These are phyloP conservation scores for Takashimella koratensis DNA, from an alignment of 1,284 basidiomycete species.

Conservation along the genomic window DNA sequence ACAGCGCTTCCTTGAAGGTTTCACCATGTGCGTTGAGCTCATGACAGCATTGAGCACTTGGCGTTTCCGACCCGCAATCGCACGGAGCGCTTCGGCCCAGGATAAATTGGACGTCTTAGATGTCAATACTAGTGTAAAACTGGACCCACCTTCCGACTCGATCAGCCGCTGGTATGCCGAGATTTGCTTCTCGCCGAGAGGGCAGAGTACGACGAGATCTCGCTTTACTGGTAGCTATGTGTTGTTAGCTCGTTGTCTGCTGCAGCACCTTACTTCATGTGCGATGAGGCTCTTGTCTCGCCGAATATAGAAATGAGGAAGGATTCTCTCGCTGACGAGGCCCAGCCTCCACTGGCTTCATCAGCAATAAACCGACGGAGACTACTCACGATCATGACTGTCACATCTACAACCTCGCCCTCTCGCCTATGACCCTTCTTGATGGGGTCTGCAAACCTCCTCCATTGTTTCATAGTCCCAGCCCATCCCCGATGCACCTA, in stretches of 20 bases:
- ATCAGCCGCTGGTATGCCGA: conserved; percentile 48
- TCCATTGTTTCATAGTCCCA: conserved; percentile 46
- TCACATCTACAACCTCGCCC: conserved; percentile 42
- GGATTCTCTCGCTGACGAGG: conserved; percentile 39
- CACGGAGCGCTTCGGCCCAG: conserved; percentile 49
- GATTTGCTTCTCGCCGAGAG: conserved; percentile 48
- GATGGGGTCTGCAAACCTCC: conserved; percentile 42
- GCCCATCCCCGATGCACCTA: conserved; percentile 43
- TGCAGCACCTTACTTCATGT: conserved; percentile 30
- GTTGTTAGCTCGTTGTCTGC: conserved; percentile 1
- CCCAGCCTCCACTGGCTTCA: conserved; percentile 22
- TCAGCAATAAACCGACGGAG: neutral
- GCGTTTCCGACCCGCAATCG: conserved; percentile 37
- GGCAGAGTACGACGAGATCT: conserved; percentile 53
- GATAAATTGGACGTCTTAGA: conserved; percentile 47
- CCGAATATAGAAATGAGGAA: conserved; percentile 52
- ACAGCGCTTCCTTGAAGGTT: conserved; percentile 17
- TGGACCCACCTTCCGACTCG: conserved; percentile 31
- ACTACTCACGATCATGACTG: conserved; percentile 35
- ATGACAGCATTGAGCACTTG: conserved; percentile 27
- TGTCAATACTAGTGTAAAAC: neutral
- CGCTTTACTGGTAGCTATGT: conserved; percentile 51
- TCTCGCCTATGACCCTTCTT: conserved; percentile 48
- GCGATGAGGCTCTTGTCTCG: conserved; percentile 52
- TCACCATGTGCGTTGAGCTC: conserved; percentile 28